These are phyloP conservation scores for Neophaeococcomyces aloes DNA, from an alignment of 2,329 filamentous ascomycete species.

Conservation along the genomic window DNA sequence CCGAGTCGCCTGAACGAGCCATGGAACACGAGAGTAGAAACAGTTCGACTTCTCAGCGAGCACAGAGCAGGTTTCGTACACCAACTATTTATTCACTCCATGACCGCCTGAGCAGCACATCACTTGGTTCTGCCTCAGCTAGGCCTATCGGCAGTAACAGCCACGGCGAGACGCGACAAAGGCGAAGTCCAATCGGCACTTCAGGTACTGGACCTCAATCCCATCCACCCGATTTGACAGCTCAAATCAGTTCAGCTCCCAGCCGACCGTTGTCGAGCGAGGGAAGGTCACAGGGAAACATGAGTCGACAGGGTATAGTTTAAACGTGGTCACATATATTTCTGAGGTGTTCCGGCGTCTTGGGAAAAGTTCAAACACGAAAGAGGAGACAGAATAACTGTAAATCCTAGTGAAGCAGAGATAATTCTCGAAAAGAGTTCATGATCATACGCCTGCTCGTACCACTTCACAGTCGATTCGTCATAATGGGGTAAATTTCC, in stretches of 20 bases:
- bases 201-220: not conserved
- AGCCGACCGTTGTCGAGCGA: not conserved
- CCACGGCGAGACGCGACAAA: not conserved
- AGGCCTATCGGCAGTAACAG: not conserved
- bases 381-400: too few relatives aligned
- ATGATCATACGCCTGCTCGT: too few relatives aligned
- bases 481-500: too few relatives aligned
- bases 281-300: not conserved
- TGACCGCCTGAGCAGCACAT: conserved; percentile 3
- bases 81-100: conserved; percentile 5
- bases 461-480: too few relatives aligned
- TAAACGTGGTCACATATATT: too few relatives aligned
- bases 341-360: too few relatives aligned
- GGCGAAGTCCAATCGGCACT: not conserved
- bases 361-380: too few relatives aligned
- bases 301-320: not conserved
- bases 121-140: not conserved
- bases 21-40: conserved; percentile 2
- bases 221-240: not conserved
- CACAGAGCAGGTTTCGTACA: not conserved
- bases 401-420: too few relatives aligned
- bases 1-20: conserved; percentile 6
- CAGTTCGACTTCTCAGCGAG: not conserved
- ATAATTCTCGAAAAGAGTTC: too few relatives aligned
- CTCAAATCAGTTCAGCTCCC: not conserved